phyloP scores from a whole-genome alignment of 495 filamentous ascomycete species.

The Trypethelium eluteriae region DNA sequence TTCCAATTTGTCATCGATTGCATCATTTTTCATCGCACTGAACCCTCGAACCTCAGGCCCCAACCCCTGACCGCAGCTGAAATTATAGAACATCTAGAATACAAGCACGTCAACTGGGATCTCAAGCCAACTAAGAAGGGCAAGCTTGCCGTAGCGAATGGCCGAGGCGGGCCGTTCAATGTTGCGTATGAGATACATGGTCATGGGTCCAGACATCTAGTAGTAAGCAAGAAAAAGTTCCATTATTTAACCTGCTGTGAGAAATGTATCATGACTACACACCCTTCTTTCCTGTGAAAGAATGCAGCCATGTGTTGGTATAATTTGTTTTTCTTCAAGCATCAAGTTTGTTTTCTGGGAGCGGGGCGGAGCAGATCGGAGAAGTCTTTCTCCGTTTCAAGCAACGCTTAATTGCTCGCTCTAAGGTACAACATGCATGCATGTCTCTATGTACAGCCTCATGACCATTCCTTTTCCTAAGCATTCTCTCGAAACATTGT shows the following conservation, averaged over 20 bases:
- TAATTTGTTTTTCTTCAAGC: conserved; percentile 5
- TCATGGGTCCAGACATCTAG: conserved; percentile 56
- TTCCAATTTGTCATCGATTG: conserved; percentile 1
- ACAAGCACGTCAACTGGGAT: conserved; percentile 50
- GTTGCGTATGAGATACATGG: conserved; percentile 76
- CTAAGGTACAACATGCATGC: background rate
- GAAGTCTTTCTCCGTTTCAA: background rate
- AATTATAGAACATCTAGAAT: conserved; percentile 46
- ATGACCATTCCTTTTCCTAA: background rate
- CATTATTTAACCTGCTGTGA: background rate
- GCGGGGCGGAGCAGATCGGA: background rate
- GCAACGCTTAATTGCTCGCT: background rate
- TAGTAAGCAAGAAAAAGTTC: conserved; percentile 29
- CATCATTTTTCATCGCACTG: background rate
- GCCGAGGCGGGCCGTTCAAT: conserved; percentile 60
- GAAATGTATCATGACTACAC: background rate
- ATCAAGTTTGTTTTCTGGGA: background rate
- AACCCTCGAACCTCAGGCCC: background rate
- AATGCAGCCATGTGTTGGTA: background rate
- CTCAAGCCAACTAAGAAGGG: conserved; percentile 54
- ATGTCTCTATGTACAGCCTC: background rate
- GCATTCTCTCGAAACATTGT: background rate
- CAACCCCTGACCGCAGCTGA: conserved; percentile 40
- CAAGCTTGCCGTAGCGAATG: conserved; percentile 51
- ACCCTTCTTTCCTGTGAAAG: background rate